Base-by-base conservation (phyloP, 371 early-diverging fungal genomes). In the Mortierella sp. region DNA sequence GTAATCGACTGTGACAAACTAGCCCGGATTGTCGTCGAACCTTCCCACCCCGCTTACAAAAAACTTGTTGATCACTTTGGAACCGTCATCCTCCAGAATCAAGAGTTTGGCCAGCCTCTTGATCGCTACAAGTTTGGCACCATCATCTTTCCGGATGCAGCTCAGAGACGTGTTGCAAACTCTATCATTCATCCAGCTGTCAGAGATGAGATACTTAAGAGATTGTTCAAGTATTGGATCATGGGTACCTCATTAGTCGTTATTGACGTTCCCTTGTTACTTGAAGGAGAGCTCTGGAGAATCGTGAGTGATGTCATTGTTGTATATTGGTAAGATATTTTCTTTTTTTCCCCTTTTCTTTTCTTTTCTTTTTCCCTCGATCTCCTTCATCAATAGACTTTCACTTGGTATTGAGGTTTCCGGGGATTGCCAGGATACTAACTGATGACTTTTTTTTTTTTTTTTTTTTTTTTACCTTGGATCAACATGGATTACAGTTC, bases 1-100 rank as follows among this genome's bases (percentile, higher is more conserved):
- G 86, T 98, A 61, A 91, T 98, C 32, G 99, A 98, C 82, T 96
- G 97, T 4, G 99, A 98, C 85, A 83, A 88, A 52, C 91, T 98
- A 65, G 97, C 98, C 8, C 90, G 95, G 15, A 83, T 96, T n/a
- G 90, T 97, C 5, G 94, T 98, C 43, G 88, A 89, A 57, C 96
- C 96, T 0, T 94, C 95, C 13, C 87, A 87, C 60, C 86, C 89
- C 4, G 93, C 94, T 24, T 94, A 94, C 80, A 84, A 87, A 38
- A 81, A 88, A 24, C 92, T 97, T 43, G 87, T 95, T 21, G 76
- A 87, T 32, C 88, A 91, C 63, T 97, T 97, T 80, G 97, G 97
- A 3, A 78, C 85, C 22, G 88, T 84, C 13, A 87, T 97, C 1
- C 80, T 95, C 19, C 76, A 88, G 38, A 83, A 84, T 9, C 87